A percentile compares a stretch with the other conserved stretches of the same genome.
phyloP scores from a whole-genome alignment of 306 rosid genomes.

The Boehmeria nivea region DNA sequence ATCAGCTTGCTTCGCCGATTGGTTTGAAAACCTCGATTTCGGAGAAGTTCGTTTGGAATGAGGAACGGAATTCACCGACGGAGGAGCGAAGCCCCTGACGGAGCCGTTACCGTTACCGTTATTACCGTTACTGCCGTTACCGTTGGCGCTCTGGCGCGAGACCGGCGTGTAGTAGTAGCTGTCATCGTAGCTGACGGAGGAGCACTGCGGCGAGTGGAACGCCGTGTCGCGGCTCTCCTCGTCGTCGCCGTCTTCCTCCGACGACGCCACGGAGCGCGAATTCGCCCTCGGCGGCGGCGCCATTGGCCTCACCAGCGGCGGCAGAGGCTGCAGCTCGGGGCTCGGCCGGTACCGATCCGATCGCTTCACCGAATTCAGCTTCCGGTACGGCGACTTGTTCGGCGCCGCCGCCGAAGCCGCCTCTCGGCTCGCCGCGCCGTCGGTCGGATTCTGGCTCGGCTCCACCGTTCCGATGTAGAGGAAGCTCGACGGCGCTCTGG shows the following conservation, averaged over 20 bases:
- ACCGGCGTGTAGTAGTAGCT: constrained; percentile 59
- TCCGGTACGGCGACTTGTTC: constrained; percentile 63
- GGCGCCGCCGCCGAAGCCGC: constrained; percentile 15
- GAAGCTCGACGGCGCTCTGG: constrained; percentile 58
- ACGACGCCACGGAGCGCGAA: constrained; percentile 40
- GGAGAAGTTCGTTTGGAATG: constrained; percentile 76
- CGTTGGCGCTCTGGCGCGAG: constrained; percentile 44
- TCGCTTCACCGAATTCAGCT: constrained; percentile 60
- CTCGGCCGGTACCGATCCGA: constrained; percentile 91
- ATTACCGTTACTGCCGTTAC: no score
- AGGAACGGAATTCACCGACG: constrained; percentile 28
- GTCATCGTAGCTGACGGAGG: constrained; percentile 56
- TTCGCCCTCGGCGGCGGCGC: constrained; percentile 53
- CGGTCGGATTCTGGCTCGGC: constrained; percentile 34
- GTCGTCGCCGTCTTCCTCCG: constrained; percentile 31
- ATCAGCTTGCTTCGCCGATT: constrained; percentile 34
- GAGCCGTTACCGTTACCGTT: constrained; percentile 7
- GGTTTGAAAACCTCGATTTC: constrained; percentile 48
- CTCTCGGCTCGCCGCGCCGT: constrained; percentile 15
- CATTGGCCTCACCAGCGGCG: constrained; percentile 41
- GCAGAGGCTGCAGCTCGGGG: constrained; percentile 93
- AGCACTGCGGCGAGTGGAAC: constrained; percentile 73
- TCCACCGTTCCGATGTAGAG: constrained; percentile 92
- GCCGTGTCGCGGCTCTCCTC: constrained; percentile 50
- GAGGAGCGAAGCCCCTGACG: constrained; percentile 34